phyloP scores from a whole-genome alignment of 768 basidiomycete genomes.

The Clathrus columnatus region DNA sequence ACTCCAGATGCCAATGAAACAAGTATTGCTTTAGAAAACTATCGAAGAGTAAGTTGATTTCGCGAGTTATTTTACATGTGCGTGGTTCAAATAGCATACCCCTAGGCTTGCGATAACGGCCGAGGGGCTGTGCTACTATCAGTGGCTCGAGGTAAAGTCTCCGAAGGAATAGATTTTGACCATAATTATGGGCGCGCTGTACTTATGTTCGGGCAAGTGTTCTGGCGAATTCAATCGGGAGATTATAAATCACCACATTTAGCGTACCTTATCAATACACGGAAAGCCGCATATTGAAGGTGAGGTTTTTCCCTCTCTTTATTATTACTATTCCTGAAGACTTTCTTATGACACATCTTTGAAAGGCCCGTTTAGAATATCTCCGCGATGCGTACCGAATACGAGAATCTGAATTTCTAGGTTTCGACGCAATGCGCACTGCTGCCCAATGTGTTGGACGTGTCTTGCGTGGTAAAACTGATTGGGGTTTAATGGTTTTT shows the following conservation, averaged over 20 bases:
- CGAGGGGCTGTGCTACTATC: slow-evolving; percentile 93
- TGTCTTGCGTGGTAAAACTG: slow-evolving; percentile 94
- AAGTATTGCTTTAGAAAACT: slow-evolving; percentile 95
- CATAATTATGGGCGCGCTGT: slow-evolving; percentile 99
- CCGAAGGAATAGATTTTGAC: slow-evolving; percentile 99
- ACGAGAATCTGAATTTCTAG: slow-evolving; percentile 95
- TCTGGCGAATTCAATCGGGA: slow-evolving; percentile 4
- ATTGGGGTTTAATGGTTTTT: slow-evolving; percentile 99
- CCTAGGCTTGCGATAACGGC: slow-evolving; percentile 94
- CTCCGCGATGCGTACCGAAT: slow-evolving; percentile 97
- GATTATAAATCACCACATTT: not conserved
- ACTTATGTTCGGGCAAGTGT: slow-evolving; percentile 93
- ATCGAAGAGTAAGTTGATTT: slow-evolving; percentile 60
- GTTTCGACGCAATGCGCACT: slow-evolving; percentile 99
- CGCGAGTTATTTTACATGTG: slow-evolving; percentile 12
- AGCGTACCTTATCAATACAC: slow-evolving; percentile 98
- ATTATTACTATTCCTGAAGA: not conserved
- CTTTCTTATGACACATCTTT: not conserved
- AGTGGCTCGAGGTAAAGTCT: slow-evolving; percentile 97
- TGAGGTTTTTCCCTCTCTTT: slow-evolving; percentile 4
- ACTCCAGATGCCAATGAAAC: slow-evolving; percentile 99
- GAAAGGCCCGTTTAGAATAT: slow-evolving; percentile 82
- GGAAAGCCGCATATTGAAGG: slow-evolving; percentile 90
- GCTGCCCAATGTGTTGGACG: slow-evolving; percentile 99
- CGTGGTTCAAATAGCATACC: not conserved